Evolutionary conservation across 306 rosid genomes (phyloP).

Genomic region (Sophora flavescens): DNA sequence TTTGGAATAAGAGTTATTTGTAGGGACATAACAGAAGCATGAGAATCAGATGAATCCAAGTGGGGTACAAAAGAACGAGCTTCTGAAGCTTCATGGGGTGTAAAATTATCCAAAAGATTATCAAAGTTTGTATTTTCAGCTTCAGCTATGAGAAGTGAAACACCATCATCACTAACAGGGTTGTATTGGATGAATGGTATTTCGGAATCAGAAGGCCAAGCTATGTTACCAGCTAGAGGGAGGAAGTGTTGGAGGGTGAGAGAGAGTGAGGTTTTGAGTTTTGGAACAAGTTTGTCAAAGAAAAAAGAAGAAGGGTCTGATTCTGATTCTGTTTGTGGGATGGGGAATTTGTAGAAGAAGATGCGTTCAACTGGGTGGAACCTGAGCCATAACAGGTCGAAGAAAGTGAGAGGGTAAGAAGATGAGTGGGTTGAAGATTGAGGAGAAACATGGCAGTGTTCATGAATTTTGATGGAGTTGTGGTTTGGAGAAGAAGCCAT

Average conservation of each 20-base stretch:
- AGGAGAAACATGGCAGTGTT: background rate
- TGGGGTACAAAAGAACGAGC: conserved; percentile 50
- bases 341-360: conserved; percentile 50
- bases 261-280: conserved; percentile 63
- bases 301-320: background rate
- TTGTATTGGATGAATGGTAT: conserved; percentile 50
- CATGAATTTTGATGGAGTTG: background rate
- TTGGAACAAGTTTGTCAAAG: conserved; percentile 39
- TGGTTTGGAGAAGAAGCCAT: conserved; percentile 6
- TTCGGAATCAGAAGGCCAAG: conserved; percentile 53
- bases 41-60: conserved; percentile 17
- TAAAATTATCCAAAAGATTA: conserved; percentile 29
- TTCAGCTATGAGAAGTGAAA: conserved; percentile 56
- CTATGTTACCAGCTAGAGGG: conserved; percentile 54
- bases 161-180: conserved; percentile 44
- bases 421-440: background rate
- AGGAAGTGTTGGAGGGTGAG: conserved; percentile 58
- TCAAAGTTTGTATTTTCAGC: conserved; percentile 37
- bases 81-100: conserved; percentile 13
- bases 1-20: conserved; percentile 53
- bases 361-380: conserved; percentile 51
- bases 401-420: conserved; percentile 57
- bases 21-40: conserved; percentile 42
- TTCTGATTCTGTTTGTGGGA: conserved; percentile 9
- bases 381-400: conserved; percentile 52